phyloP scores from a whole-genome alignment of 495 filamentous ascomycete genomes.

The Aspergillus mulundensis region DNA sequence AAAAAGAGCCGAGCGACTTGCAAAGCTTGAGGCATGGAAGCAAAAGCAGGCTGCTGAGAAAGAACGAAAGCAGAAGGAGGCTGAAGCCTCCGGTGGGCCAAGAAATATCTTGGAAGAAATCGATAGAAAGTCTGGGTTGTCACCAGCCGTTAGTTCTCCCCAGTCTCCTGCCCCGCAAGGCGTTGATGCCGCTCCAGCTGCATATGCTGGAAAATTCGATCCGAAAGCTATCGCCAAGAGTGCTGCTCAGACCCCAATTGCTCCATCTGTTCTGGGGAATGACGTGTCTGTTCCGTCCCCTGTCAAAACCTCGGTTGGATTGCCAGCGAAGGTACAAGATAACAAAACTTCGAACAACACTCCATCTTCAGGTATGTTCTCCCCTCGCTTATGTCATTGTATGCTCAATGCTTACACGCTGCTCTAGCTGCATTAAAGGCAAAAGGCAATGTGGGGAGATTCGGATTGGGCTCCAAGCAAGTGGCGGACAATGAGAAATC shows the following conservation, averaged over 20 bases:
- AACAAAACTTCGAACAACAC: slow-evolving; percentile 51
- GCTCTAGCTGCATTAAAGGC: slow-evolving; percentile 45
- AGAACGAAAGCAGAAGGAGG: slow-evolving; percentile 69
- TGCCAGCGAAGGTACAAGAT: slow-evolving; percentile 43
- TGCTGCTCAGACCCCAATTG: slow-evolving; percentile 44
- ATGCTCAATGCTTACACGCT: slow-evolving; percentile 11
- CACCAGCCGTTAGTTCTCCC: slow-evolving; percentile 52
- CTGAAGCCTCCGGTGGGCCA: slow-evolving; percentile 55
- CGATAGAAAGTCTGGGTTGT: slow-evolving; percentile 62
- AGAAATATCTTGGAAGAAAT: slow-evolving; percentile 69
- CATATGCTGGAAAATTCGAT: slow-evolving; percentile 81
- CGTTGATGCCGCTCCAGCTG: slow-evolving; percentile 40
- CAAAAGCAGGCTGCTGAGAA: slow-evolving; percentile 78
- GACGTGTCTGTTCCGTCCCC: slow-evolving; percentile 59
- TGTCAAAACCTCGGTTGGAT: slow-evolving; percentile 45
- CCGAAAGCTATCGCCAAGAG: slow-evolving; percentile 82
- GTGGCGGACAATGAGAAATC: slow-evolving; percentile 60
- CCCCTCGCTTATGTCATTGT: slow-evolving; percentile 1
- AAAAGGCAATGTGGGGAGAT: slow-evolving; percentile 72
- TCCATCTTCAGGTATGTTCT: slow-evolving; percentile 35
- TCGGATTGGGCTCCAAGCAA: slow-evolving; percentile 70
- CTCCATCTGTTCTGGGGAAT: slow-evolving; percentile 51
- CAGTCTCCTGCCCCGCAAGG: slow-evolving; percentile 49
- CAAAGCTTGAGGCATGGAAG: slow-evolving; percentile 89
- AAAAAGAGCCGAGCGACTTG: slow-evolving; percentile 77